phyloP scores from a whole-genome alignment of 371 early-diverging fungal species.

The Rhizopus delemar region DNA sequence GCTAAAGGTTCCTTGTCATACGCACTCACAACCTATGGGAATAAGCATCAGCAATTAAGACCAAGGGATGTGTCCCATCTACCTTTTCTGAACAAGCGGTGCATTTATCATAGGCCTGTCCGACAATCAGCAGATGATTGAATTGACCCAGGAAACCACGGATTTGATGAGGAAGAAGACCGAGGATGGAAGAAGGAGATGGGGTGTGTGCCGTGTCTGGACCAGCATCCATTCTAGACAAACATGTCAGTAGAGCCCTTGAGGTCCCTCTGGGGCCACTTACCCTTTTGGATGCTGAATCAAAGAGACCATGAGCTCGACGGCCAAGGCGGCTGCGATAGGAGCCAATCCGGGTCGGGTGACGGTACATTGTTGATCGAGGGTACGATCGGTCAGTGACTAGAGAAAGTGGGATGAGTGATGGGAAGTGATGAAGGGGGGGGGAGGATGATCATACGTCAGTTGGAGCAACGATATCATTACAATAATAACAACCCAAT shows the following conservation, averaged over 20 bases:
- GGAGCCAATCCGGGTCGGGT: slow-evolving; percentile 93
- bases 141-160: slow-evolving; percentile 88
- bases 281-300: slow-evolving; percentile 85
- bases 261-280: slow-evolving; percentile 1
- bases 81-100: slow-evolving; percentile 86
- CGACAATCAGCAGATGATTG: slow-evolving; percentile 80
- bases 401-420: slow-evolving; percentile 27
- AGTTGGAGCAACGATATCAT: slow-evolving; percentile 91
- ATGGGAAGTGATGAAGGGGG: background rate
- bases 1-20: slow-evolving; percentile 66
- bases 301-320: slow-evolving; percentile 87
- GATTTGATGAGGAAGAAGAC: slow-evolving; percentile 89
- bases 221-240: slow-evolving; percentile 36
- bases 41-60: background rate
- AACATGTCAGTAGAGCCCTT: background rate
- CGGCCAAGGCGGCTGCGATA: slow-evolving; percentile 83
- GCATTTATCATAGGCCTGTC: slow-evolving; percentile 85
- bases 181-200: slow-evolving; percentile 51
- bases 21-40: slow-evolving; percentile 52
- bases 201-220: slow-evolving; percentile 29
- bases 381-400: slow-evolving; percentile 90
- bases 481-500: slow-evolving; percentile 95
- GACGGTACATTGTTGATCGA: slow-evolving; percentile 98
- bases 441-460: slow-evolving; percentile 60
- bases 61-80: background rate